A percentile compares a stretch with the other conserved stretches of the same genome.
Evolutionary conservation across 2,329 filamentous ascomycete genomes (phyloP).

Genomic region (Alternaria atra): DNA sequence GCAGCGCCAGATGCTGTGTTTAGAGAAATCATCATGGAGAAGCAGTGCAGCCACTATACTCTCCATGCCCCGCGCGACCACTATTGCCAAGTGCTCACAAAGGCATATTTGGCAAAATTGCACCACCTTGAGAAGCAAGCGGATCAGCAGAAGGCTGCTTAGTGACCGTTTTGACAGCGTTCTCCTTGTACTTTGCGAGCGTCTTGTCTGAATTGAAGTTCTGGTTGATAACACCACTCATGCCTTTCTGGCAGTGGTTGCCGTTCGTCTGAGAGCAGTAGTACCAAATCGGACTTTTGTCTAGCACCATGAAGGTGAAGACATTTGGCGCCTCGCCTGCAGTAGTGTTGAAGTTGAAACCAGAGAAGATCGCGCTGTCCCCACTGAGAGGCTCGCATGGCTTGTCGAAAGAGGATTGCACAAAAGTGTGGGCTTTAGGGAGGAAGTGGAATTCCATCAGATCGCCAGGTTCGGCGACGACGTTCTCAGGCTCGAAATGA

Average conservation of each 20-base stretch:
- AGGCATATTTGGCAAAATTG: conserved; percentile 35
- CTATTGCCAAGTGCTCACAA: conserved; percentile 22
- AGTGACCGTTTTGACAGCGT: conserved; percentile 30
- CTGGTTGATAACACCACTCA: conserved; percentile 76
- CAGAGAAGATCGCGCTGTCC: conserved; percentile 65
- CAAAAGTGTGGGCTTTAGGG: conserved; percentile 75
- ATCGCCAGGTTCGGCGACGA: conserved; percentile 43
- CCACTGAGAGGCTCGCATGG: conserved; percentile 70
- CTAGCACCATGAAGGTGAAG: conserved; percentile 73
- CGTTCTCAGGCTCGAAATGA: conserved; percentile 46
- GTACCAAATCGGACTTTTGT: conserved; percentile 77
- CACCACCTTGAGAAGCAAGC: conserved; percentile 30
- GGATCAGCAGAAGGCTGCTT: conserved; percentile 32
- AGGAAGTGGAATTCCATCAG: conserved; percentile 61
- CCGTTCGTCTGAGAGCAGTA: conserved; percentile 73
- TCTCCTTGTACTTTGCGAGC: conserved; percentile 41
- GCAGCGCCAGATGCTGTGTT: not conserved
- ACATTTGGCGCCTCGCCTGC: conserved; percentile 50
- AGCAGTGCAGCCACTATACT: not conserved
- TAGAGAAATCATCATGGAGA: not conserved
- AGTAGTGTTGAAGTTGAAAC: conserved; percentile 67
- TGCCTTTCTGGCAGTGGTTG: conserved; percentile 74
- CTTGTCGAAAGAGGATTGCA: conserved; percentile 75
- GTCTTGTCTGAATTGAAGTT: conserved; percentile 39
- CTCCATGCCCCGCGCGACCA: not conserved